phyloP scores from a whole-genome alignment of 306 rosid genomes.

The Ormosia semicastrata region DNA sequence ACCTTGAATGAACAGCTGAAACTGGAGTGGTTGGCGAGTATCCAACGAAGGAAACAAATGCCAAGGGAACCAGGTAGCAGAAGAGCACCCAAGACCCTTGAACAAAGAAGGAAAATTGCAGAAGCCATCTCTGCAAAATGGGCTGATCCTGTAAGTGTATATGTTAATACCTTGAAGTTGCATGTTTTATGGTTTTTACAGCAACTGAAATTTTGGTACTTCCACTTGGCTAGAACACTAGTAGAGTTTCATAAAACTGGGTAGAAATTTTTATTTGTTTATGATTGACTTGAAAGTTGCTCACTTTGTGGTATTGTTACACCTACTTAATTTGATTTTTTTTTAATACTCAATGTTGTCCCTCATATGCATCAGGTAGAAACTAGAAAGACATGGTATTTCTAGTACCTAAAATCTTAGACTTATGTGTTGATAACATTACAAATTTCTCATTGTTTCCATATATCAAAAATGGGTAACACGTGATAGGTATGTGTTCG shows the following conservation, averaged over 20 bases:
- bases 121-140: slow-evolving; percentile 89
- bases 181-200: slow-evolving; percentile 8
- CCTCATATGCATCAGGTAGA: neutral
- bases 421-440: neutral
- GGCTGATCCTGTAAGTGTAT: slow-evolving; percentile 79
- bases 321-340: neutral
- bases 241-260: neutral
- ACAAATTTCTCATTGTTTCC: neutral
- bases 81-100: slow-evolving; percentile 85
- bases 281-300: neutral
- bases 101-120: slow-evolving; percentile 88
- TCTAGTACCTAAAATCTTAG: neutral
- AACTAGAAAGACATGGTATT: neutral
- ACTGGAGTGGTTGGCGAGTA: slow-evolving; percentile 61
- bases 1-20: slow-evolving; percentile 51
- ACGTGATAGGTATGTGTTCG: neutral
- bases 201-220: neutral
- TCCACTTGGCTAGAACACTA: neutral
- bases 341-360: neutral
- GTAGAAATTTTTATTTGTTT: neutral
- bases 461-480: neutral
- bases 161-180: slow-evolving; percentile 18
- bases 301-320: neutral
- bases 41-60: slow-evolving; percentile 53
- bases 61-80: slow-evolving; percentile 49